phyloP scores from a whole-genome alignment of 176 grass and related monocot genomes.

The Oryza longistaminata region DNA sequence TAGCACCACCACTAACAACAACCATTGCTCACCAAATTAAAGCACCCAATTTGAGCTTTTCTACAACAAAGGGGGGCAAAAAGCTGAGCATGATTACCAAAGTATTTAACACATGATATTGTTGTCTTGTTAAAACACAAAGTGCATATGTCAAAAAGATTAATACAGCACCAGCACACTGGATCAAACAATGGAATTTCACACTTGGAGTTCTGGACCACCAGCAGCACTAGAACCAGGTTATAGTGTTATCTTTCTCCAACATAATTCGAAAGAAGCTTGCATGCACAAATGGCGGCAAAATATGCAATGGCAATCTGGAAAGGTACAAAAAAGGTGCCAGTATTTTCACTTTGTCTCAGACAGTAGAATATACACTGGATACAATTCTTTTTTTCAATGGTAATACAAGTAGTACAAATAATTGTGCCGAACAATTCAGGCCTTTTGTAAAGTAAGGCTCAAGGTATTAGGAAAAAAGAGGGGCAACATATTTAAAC shows the following conservation, averaged over 20 bases:
- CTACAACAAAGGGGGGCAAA: not conserved
- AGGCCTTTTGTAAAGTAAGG: slow-evolving; percentile 20
- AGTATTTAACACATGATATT: not conserved
- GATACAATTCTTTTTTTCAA: not conserved
- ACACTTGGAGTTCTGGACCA: slow-evolving; percentile 28
- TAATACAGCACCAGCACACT: not conserved
- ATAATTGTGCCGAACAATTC: slow-evolving; percentile 33
- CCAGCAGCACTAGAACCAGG: slow-evolving; percentile 7
- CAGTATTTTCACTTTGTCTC: slow-evolving; percentile 7
- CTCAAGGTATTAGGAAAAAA: not conserved
- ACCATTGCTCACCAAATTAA: slow-evolving; percentile 12
- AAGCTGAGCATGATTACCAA: not conserved
- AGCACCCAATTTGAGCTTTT: not conserved
- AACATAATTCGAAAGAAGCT: slow-evolving; percentile 13
- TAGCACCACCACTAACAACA: not conserved
- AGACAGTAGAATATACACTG: not conserved
- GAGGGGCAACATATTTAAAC: not conserved
- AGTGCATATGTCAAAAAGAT: not conserved
- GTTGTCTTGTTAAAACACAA: not conserved
- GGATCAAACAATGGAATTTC: not conserved
- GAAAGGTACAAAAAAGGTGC: not conserved
- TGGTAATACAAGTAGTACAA: slow-evolving; percentile 7
- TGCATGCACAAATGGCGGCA: not conserved
- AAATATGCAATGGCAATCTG: not conserved
- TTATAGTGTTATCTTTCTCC: slow-evolving; percentile 4